Base-by-base conservation (phyloP, 768 basidiomycete species). In the Termitomyces sp. region DNA sequence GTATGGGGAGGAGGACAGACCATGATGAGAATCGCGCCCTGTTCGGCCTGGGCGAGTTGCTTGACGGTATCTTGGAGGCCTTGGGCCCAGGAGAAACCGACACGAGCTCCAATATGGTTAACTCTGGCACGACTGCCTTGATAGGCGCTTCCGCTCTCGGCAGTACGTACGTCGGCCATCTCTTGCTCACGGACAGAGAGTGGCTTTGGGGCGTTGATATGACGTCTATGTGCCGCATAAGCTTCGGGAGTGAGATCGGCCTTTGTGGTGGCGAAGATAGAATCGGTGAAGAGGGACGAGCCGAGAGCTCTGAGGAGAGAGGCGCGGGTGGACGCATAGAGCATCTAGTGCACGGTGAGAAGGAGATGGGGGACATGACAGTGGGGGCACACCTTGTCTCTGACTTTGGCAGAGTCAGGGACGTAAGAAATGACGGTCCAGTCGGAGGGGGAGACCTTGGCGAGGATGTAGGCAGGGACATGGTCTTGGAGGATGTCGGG, bases 381-480 rank as follows among this genome's bases (percentile, higher is more conserved):
- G 39, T 9, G 27, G 2, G 37, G 24, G 22, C 52, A n/a, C 63
- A 87, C 91, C 85, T 95, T 95, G 72, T 90, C 84, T 67, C 91
- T 81, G 60, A 95, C 82, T 73, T 81, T 86, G 30, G 93, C 89
- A 20, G 78, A 68, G 61, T 95, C 93, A 1, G 93, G 93, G 6
- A 95, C 90, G 68, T 92, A 95, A 67, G 76, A 86, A 59, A 93
- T 80, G 7, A 81, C 78, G 37, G 91, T 75, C 92, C 92, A 95
- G 61, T 87, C 82, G 1, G 81, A 66, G 0, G 78, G 75, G 2
- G 86, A 89, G 37, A 85, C 70, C 56, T 84, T 83, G 11, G 80
- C 83, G 22, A 94, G 82, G 46, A 93, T 72, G 72, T 93, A 94
- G n/a, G 90, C 85, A 24, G 93, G 90, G 1, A 73, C 67, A 57